Evolutionary conservation across 2,329 filamentous ascomycete species (phyloP).

Genomic region (Xylaria sp.): DNA sequence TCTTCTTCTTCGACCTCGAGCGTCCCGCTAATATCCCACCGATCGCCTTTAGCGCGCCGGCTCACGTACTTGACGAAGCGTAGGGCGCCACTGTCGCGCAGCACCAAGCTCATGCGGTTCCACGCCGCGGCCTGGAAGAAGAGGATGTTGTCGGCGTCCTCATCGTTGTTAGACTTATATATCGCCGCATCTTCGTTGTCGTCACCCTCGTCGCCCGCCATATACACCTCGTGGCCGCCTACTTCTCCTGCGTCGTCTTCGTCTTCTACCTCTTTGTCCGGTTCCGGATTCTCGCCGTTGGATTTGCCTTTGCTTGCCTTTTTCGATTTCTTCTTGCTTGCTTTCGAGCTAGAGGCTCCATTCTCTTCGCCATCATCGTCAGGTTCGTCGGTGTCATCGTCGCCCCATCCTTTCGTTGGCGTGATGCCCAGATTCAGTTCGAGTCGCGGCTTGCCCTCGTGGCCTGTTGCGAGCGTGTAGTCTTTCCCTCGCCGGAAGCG

Average conservation of each 20-base stretch:
- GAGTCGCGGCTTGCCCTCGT: constrained; percentile 79
- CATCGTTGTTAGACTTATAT: constrained; percentile 81
- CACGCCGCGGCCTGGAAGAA: constrained; percentile 75
- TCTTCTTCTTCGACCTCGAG: constrained; percentile 74
- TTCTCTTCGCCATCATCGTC: constrained; percentile 59
- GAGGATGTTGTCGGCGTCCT: constrained; percentile 78
- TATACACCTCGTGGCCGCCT: constrained; percentile 89
- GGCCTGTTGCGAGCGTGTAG: constrained; percentile 91
- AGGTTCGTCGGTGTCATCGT: constrained; percentile 71
- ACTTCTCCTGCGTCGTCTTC: constrained; percentile 64
- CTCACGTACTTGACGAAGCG: constrained; percentile 98
- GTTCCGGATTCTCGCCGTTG: constrained; percentile 47
- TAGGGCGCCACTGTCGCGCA: constrained; percentile 86
- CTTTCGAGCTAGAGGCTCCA: constrained; percentile 43
- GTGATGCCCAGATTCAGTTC: constrained; percentile 91
- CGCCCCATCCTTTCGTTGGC: constrained; percentile 86
- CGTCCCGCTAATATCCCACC: constrained; percentile 88
- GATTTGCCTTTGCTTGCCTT: constrained; percentile 48
- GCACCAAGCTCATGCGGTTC: constrained; percentile 92
- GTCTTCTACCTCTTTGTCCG: constrained; percentile 49
- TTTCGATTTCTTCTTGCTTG: constrained; percentile 52
- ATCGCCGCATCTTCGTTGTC: constrained; percentile 82
- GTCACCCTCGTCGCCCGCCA: constrained; percentile 82
- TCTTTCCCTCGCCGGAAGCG: constrained; percentile 88
- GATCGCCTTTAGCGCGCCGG: constrained; percentile 81